A percentile compares a stretch with the other conserved stretches of the same genome.
Evolutionary conservation across 2,329 filamentous ascomycete species (phyloP).

Genomic region (Scopulariopsis brevicaulis): DNA sequence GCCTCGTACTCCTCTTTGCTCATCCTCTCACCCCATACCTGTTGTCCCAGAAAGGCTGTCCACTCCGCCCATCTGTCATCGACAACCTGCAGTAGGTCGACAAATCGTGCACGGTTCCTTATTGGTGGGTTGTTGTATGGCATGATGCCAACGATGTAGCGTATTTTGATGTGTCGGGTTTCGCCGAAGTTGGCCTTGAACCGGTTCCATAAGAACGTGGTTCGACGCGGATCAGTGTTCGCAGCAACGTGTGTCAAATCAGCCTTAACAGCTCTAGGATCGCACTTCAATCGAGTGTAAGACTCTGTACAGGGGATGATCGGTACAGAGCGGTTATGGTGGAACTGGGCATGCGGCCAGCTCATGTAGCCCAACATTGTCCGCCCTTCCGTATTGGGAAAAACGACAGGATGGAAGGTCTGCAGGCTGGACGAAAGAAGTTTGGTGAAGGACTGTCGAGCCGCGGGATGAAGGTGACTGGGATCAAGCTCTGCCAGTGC

Average conservation of each 20-base stretch:
- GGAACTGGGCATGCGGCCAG: background rate
- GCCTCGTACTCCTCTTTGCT: background rate
- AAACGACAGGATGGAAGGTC: background rate
- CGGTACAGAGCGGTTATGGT: background rate
- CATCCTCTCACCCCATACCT: background rate
- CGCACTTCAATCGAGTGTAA: background rate
- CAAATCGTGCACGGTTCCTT: background rate
- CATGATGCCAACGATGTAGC: background rate
- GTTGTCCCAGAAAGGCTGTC: background rate
- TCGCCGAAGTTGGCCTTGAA: background rate
- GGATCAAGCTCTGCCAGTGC: background rate
- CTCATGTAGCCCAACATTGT: background rate
- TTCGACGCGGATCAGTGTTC: background rate
- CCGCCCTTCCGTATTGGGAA: background rate
- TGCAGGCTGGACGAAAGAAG: background rate
- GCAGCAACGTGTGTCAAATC: background rate
- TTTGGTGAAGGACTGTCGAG: background rate
- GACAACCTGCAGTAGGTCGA: background rate
- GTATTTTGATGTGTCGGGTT: background rate
- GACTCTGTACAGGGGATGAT: background rate
- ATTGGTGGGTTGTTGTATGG: background rate
- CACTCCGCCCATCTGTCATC: background rate
- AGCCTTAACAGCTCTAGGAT: background rate
- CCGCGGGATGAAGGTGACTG: background rate
- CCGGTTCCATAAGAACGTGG: background rate